Evolutionary conservation across 2,329 filamentous ascomycete genomes (phyloP), one percentile per base, ranked within the genome.

Genomic region (Immersiporthe knoxdaviesiana): DNA sequence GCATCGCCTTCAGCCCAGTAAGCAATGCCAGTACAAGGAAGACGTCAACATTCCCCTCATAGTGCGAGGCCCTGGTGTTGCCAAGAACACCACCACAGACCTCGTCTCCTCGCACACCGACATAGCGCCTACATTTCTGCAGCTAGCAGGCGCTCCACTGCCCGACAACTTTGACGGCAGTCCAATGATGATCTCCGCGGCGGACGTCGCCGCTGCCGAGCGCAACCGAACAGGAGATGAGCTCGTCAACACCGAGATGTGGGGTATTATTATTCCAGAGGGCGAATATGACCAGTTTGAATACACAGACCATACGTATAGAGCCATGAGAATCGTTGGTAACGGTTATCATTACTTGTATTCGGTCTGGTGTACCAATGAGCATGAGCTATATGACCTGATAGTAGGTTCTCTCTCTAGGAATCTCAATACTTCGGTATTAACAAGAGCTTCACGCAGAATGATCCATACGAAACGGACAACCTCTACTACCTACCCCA

Each of bases 341-440:
- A 75, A 82, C 1, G 77, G 78, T 3, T 91, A 91, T 73, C 87
- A 85, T 72, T 75, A 91, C 5, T 87, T 88, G 69, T 92, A 92
- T 73, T 84, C 87, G 0, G 87, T 91, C 0, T 92, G 89, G 89
- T 92, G 90, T 74, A 90, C 79, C 18, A 88, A 88, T 66, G 89
- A 91, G 73, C 85, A 88, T 67, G 89, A 92, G 75, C 81, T 90
- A 1, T 92, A 91, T 74, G 84, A 91, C 70, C 74, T 90, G 58
- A 84, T 81, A 74, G 87, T 86, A 76, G 70, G 79, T 74, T 21
- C 35, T 3, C 65, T 59, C n/a, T 14, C 39, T 18, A 6, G 18
- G 35, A 4, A 35, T 21, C 35, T 60, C 16, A 16, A 2, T 24
- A 24, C 0, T 14, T 41, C 65, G 63, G 35, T 64, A 30, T 56